A percentile compares a stretch with the other conserved stretches of the same genome.
These are phyloP conservation scores for Raddia guianensis DNA, from an alignment of 176 grass and related monocot genomes.

Conservation along the genomic window DNA sequence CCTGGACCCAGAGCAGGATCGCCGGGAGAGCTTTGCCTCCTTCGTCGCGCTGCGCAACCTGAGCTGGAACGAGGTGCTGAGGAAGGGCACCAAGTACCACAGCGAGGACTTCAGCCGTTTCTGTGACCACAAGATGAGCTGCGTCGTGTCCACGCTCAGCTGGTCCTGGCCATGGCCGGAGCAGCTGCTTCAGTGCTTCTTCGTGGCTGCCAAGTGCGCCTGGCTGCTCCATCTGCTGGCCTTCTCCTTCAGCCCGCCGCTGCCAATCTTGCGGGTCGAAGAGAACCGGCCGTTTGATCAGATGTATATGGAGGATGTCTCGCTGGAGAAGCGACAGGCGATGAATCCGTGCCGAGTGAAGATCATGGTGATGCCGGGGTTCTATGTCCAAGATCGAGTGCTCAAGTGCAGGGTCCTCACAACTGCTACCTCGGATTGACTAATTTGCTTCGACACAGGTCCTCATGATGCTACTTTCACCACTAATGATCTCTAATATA, in stretches of 20 bases:
- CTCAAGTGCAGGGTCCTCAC: conserved; percentile 84
- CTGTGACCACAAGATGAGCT: conserved; percentile 92
- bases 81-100: conserved; percentile 83
- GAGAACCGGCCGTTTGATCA: conserved; percentile 57
- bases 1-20: conserved; percentile 62
- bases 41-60: conserved; percentile 80
- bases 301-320: conserved; percentile 80
- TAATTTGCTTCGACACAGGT: no score
- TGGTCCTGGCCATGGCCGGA: conserved; percentile 87
- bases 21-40: conserved; percentile 58
- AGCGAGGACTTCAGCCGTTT: conserved; percentile 83
- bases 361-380: conserved; percentile 84
- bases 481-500: no score
- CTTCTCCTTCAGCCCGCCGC: conserved; percentile 71
- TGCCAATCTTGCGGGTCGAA: conserved; percentile 61
- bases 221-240: conserved; percentile 92
- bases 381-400: conserved; percentile 79
- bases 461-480: no score
- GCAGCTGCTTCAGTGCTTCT: conserved; percentile 85
- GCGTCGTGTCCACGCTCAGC: conserved; percentile 59
- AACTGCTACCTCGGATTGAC: neutral
- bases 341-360: conserved; percentile 54
- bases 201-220: conserved; percentile 79
- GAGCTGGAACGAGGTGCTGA: conserved; percentile 91
- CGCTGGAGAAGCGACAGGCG: conserved; percentile 50